phyloP scores from a whole-genome alignment of 208 protist species.

The Acanthamoeba castellanii region DNA sequence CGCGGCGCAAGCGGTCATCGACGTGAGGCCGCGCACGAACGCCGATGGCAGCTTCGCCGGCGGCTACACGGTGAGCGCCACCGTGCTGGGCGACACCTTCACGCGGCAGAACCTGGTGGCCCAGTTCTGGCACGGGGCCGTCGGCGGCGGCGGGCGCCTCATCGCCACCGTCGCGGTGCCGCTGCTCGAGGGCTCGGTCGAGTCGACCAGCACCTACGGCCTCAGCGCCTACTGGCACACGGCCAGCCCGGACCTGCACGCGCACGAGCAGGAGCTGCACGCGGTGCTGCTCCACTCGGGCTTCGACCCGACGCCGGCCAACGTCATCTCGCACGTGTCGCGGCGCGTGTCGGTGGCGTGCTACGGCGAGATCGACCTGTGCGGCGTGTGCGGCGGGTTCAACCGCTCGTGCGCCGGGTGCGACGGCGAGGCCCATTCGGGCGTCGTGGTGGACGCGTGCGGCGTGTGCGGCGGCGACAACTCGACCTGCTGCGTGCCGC shows the following conservation, averaged over 20 bases:
- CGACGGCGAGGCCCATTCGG: neutral
- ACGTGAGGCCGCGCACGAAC: neutral
- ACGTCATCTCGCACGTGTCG: neutral
- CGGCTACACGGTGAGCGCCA: neutral
- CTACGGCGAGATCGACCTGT: constrained; percentile 24
- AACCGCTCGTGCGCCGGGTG: neutral
- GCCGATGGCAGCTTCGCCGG: neutral
- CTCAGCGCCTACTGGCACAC: constrained; percentile 9
- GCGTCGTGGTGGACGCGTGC: neutral
- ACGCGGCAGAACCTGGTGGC: neutral
- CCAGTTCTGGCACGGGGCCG: neutral
- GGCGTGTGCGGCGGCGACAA: constrained; percentile 39
- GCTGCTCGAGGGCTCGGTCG: neutral
- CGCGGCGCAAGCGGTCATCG: neutral
- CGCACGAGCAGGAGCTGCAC: neutral
- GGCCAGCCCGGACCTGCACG: neutral
- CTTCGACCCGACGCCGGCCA: neutral
- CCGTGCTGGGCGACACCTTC: constrained; percentile 31
- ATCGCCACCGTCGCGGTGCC: neutral
- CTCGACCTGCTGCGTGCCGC: neutral
- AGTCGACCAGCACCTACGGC: neutral
- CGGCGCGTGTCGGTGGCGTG: neutral
- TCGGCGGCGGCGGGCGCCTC: neutral
- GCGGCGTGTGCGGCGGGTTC: constrained; percentile 37
- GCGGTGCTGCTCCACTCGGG: neutral